Percentiles rank a stretch among this genome's conserved stretches.
These are phyloP conservation scores for Tylopilus felleus DNA, from an alignment of 768 basidiomycete species.

Conservation along the genomic window DNA sequence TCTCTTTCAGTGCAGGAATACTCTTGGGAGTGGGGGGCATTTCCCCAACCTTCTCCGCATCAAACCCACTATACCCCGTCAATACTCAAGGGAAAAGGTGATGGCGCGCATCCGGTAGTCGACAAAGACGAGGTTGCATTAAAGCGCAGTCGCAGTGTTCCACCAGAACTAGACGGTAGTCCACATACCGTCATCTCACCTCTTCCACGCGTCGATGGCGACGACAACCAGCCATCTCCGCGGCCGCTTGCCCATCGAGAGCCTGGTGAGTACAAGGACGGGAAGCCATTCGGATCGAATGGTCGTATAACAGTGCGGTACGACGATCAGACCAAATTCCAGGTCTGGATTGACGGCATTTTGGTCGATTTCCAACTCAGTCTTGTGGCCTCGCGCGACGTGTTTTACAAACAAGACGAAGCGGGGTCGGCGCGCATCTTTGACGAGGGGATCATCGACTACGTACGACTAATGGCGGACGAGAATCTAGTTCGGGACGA, in stretches of 20 bases:
- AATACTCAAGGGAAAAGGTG: conserved; percentile 13
- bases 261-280: conserved; percentile 1
- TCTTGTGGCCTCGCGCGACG: conserved; percentile 40
- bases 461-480: conserved; percentile 62
- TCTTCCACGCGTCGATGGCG: conserved; percentile 20
- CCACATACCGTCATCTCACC: conserved; percentile 28
- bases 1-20: conserved; percentile 56
- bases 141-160: conserved; percentile 55
- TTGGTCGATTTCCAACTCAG: conserved; percentile 73
- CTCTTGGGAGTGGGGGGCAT: conserved; percentile 93
- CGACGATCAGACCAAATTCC: conserved; percentile 59
- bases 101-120: conserved; percentile 7
- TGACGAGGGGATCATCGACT: conserved; percentile 59
- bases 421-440: conserved; percentile 57
- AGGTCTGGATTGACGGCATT: conserved; percentile 59
- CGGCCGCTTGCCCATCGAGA: not conserved
- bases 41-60: conserved; percentile 76
- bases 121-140: conserved; percentile 26
- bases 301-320: conserved; percentile 58
- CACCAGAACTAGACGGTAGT: conserved; percentile 48
- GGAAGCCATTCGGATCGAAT: conserved; percentile 41
- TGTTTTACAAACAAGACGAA: conserved; percentile 40
- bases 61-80: conserved; percentile 43
- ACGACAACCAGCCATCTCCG: conserved; percentile 21
- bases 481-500: conserved; percentile 57